Conservation (phyloP, 768 basidiomycete species). For the Serpula lacrymans region DNA sequence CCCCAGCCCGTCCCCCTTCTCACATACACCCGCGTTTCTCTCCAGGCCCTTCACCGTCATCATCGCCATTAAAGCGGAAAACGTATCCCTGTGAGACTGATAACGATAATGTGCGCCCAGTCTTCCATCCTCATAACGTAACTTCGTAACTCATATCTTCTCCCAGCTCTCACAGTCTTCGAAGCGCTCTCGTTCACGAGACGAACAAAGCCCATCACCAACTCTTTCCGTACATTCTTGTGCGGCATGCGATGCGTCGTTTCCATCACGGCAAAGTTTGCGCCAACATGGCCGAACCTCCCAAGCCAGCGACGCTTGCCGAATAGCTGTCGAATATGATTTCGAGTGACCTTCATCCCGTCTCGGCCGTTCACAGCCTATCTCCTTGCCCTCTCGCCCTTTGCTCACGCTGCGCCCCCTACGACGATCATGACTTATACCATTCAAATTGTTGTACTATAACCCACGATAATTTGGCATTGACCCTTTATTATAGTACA, state of each 20-base stretch:
- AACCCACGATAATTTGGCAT: slow-evolving; percentile 24
- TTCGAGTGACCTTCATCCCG: slow-evolving; percentile 43
- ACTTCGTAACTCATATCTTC: slow-evolving; percentile 13
- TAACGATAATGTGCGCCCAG: slow-evolving; percentile 38
- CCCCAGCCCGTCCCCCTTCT: slow-evolving; percentile 4
- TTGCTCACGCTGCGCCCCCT: slow-evolving; percentile 2
- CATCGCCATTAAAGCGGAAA: slow-evolving; percentile 48
- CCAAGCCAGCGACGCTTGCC: slow-evolving; percentile 64
- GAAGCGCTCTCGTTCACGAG: slow-evolving; percentile 52
- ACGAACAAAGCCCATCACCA: slow-evolving; percentile 32
- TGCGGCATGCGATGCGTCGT: slow-evolving; percentile 71
- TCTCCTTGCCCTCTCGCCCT: not conserved
- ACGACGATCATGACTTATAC: slow-evolving; percentile 15
- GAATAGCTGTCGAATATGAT: slow-evolving; percentile 69
- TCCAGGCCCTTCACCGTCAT: slow-evolving; percentile 29
- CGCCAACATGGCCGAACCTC: slow-evolving; percentile 57
- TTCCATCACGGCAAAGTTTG: slow-evolving; percentile 56
- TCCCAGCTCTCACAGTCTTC: slow-evolving; percentile 50
- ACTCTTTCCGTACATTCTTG: slow-evolving; percentile 57
- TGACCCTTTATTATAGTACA: slow-evolving; percentile 19
- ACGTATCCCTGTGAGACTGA: slow-evolving; percentile 34
- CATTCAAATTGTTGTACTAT: slow-evolving; percentile 28
- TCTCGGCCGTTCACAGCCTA: not conserved
- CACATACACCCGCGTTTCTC: slow-evolving; percentile 10
- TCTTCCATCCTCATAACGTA: slow-evolving; percentile 2